Base-by-base conservation (phyloP, 2,329 filamentous ascomycete species). In the Alternaria triticimaculans region DNA sequence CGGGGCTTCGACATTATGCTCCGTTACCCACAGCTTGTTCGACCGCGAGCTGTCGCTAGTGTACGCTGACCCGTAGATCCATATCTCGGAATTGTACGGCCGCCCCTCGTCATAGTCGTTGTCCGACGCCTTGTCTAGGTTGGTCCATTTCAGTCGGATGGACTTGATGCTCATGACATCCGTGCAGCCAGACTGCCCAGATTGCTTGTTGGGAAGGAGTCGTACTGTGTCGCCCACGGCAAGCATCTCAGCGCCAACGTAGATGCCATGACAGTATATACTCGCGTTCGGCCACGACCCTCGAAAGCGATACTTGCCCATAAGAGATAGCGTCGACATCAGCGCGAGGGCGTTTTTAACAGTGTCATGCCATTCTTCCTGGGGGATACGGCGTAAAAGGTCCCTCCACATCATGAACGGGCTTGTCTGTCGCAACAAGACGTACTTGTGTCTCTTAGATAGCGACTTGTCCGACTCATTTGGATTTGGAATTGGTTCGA, bases 241-340 rank as follows among this genome's bases (percentile, higher is more conserved):
- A 11, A 89, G 72, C 28, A 89, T 77, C 69, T 90, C 88, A 4
- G 84, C 72, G 0, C 88, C 88, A 3, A 90, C 73, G 64, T 84
- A 89, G 7, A 89, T 81, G 0, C 85, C 87, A 53, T 82, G 81
- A 61, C 82, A 85, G 56, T 82, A 83, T n/a, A 90, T 80, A 0
- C 76, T 80, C 0, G 85, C 86, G 15, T 84, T 75, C 0, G 87
- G 86, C 86, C 87, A 89, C 2, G 67, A 74, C 0, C 87, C 87
- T 21, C 76, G 81, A 72, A 89, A 87, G 23, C 80, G 82, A 55
- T 83, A 81, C 56, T 84, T 87, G 8, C 85, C 83, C 2, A 88
- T 60, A 0, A 89, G 68, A 8, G 84, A 86, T 59, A 87, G 80
- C 0, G 85, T 86, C 2, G 86, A 84, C 72, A 85, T 84, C 6